Conservation (phyloP, 495 filamentous ascomycete genomes). For the Cladorrhinum samala region DNA sequence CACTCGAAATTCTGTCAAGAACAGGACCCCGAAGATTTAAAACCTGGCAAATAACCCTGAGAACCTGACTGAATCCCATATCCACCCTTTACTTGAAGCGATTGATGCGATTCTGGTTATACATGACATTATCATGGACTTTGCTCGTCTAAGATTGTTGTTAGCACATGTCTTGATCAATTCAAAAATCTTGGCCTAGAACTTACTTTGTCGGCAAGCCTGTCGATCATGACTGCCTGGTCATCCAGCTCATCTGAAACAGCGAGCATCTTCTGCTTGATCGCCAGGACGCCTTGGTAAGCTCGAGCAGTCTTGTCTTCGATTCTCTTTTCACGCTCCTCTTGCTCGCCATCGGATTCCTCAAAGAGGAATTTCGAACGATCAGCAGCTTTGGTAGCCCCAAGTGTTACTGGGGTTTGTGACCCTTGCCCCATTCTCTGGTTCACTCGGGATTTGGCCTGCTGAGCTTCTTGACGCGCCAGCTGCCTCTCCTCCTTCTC, state of each 20-base stretch:
- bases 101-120: background rate
- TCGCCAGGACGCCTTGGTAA: background rate
- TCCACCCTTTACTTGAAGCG: background rate
- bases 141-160: background rate
- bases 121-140: background rate
- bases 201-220: background rate
- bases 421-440: background rate
- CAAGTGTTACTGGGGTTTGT: constrained; percentile 7
- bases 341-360: constrained; percentile 18
- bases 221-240: background rate
- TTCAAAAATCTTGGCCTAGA: too few relatives aligned
- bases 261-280: background rate
- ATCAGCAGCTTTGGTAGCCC: constrained; percentile 2
- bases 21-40: too few relatives aligned
- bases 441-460: background rate
- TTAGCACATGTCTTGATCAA: background rate
- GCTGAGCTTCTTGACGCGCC: background rate
- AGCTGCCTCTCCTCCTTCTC: constrained; percentile 10
- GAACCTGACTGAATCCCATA: too few relatives aligned
- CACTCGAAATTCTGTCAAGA: too few relatives aligned
- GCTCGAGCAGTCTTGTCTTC: constrained; percentile 1
- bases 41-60: too few relatives aligned
- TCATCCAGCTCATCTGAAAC: background rate
- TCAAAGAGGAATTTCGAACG: constrained; percentile 14
- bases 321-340: constrained; percentile 9